Base-by-base conservation (phyloP, 352 stramenopile species). In the Elongisporangium senticosum region DNA sequence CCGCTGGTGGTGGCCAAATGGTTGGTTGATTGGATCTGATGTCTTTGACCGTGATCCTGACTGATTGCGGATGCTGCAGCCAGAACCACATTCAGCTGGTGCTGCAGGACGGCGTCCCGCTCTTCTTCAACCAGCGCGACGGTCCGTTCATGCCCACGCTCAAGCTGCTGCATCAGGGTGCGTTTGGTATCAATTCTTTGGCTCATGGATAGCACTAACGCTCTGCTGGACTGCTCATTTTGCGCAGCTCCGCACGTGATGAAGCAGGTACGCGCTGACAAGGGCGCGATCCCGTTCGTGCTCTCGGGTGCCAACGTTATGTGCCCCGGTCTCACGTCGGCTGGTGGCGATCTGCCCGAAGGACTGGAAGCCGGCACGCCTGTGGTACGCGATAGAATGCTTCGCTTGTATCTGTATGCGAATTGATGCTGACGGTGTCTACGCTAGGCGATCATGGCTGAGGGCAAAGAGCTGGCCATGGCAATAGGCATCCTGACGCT, bases 261-360 rank as follows among this genome's bases (percentile, higher is more conserved):
- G 91, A 93, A 94, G 64, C 78, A 86, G 56, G 91, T 98, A 63
- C 80, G 89, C 48, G 96, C 98, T 2, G 97, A 99, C 78, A 98
- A 98, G 73, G 97, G 97, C 51, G 97, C 96, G 1, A 99, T 99
- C 77, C 96, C 95, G 55, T 99, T 98, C 68, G 77, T 99, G 57
- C 74, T 99, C 13, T 98, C 96, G 6, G 97, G 97, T 15, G 97
- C 97, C 21, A 98, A 99, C 78, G 95, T 99, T 56, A 99, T 99
- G 97, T 99, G 96, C 61, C 96, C 96, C 14, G 97, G 97, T 17
- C 80, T 99, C 14, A 99, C 96, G 6, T 98, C 96, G 61, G 83
- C 87, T 17, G 96, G 96, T 43, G 95, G 94, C 20, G 77, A 95
- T 61, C 95, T 99, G 84, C 89, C 91, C 8, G 83, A 95, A 33